Conservation (phyloP, 1,284 basidiomycete species). For the Mixia osmundae region DNA sequence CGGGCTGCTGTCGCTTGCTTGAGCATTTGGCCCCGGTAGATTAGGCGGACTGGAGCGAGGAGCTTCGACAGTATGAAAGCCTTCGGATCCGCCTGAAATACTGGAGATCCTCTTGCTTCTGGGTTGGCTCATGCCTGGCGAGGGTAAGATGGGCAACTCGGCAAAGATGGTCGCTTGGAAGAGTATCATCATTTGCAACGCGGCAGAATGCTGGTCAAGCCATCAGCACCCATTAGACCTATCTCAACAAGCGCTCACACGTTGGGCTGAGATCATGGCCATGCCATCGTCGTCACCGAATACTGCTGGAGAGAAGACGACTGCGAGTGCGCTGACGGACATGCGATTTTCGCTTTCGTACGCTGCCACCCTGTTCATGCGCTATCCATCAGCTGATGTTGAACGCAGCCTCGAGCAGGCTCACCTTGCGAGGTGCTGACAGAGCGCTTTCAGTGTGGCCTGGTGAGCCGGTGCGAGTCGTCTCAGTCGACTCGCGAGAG, state of each 20-base stretch:
- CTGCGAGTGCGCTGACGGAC: background rate
- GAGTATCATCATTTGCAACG: background rate
- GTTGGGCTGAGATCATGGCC: background rate
- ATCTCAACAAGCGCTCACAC: background rate
- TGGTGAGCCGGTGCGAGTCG: constrained; percentile 68
- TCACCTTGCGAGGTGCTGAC: constrained; percentile 49
- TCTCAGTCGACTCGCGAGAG: constrained; percentile 50
- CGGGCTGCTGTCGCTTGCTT: too few relatives aligned
- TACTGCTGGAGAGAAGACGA: background rate
- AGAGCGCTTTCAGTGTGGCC: constrained; percentile 58
- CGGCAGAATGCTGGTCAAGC: background rate
- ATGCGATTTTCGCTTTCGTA: background rate
- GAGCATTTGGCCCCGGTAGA: too few relatives aligned
- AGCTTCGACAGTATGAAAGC: too few relatives aligned
- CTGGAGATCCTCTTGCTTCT: too few relatives aligned
- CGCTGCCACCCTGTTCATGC: background rate
- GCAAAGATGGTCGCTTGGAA: background rate
- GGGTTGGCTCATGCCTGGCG: too few relatives aligned
- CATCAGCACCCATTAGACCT: background rate
- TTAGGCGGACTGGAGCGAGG: too few relatives aligned
- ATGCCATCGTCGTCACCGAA: background rate
- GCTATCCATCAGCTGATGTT: background rate
- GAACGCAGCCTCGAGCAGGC: background rate
- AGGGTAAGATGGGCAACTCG: background rate
- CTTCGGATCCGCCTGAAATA: too few relatives aligned